Evolutionary conservation across 164 flowering plant species (phyloP).

Genomic region (Stephania cephalantha): DNA sequence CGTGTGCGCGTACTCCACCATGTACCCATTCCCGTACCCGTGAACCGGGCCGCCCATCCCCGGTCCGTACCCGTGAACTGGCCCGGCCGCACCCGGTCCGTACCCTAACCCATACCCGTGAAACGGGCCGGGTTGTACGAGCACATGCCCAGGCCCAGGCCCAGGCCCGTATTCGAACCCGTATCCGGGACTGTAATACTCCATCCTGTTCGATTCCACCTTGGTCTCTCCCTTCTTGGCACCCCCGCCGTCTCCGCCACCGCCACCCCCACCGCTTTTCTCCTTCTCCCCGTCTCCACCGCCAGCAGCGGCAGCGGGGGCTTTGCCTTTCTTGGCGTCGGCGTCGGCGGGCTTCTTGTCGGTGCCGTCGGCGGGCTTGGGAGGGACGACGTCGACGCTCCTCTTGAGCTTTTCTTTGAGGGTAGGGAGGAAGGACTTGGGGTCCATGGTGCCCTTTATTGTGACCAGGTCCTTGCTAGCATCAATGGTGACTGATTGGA

Average conservation of each 20-base stretch:
- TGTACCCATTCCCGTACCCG: not conserved
- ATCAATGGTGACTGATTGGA: conserved; percentile 43
- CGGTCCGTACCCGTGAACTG: not conserved
- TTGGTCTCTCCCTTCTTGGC: conserved; percentile 13
- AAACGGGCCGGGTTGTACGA: not conserved
- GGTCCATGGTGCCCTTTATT: conserved; percentile 72
- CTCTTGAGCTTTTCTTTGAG: conserved; percentile 53
- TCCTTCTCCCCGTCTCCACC: conserved; percentile 9
- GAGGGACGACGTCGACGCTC: conserved; percentile 55
- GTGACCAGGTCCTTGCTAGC: conserved; percentile 51
- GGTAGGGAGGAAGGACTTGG: conserved; percentile 34
- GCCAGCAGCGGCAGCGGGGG: not conserved
- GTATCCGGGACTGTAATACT: conserved; percentile 16
- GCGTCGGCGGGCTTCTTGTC: conserved; percentile 12
- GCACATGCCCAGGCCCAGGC: not conserved
- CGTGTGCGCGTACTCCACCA: conserved; percentile 15
- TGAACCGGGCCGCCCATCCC: not conserved
- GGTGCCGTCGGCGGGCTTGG: conserved; percentile 36
- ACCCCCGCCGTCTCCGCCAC: conserved; percentile 8
- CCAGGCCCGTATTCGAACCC: conserved; percentile 12
- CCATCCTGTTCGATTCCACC: conserved; percentile 23
- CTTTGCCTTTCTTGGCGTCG: conserved; percentile 4
- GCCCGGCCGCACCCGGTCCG: not conserved
- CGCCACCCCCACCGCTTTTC: not conserved
- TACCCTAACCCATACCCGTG: conserved; percentile 11